These are phyloP conservation scores for Polyporus tsugae DNA, from an alignment of 1,284 basidiomycete genomes.

Conservation along the genomic window DNA sequence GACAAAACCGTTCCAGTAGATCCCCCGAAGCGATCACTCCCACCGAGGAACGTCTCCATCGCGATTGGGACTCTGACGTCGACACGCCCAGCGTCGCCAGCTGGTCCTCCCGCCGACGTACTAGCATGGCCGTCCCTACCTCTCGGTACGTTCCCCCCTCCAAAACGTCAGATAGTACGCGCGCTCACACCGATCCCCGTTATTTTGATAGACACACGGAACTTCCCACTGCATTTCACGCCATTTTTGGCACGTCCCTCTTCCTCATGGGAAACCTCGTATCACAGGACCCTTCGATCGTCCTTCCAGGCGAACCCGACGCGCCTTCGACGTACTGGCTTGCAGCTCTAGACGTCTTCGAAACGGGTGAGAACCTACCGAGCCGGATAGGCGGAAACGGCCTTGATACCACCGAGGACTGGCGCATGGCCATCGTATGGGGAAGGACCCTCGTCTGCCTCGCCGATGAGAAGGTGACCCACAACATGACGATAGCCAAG, in stretches of 20 bases:
- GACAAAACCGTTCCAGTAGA: conserved; percentile 21
- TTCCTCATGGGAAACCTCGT: conserved; percentile 69
- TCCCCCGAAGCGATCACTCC: conserved; percentile 40
- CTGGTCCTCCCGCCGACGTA: conserved; percentile 18
- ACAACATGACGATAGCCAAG: conserved; percentile 31
- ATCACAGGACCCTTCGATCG: conserved; percentile 55
- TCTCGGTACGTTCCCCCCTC: conserved; percentile 15
- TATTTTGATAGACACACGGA: conserved; percentile 48
- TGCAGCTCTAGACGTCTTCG: conserved; percentile 70
- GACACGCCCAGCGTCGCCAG: conserved; percentile 19
- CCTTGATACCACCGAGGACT: conserved; percentile 54
- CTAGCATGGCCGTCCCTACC: background rate
- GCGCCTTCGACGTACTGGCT: conserved; percentile 65
- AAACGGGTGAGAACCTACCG: conserved; percentile 68
- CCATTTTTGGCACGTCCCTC: conserved; percentile 66
- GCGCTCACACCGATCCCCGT: conserved; percentile 2
- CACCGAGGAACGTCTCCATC: conserved; percentile 41
- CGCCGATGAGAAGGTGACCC: conserved; percentile 54
- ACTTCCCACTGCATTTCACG: conserved; percentile 68
- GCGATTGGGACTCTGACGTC: conserved; percentile 45
- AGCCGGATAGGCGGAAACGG: conserved; percentile 48
- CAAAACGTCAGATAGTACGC: conserved; percentile 4
- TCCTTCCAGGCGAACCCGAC: conserved; percentile 60
- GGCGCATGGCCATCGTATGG: conserved; percentile 73
- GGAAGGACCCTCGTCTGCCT: conserved; percentile 67